Conservation (phyloP, 2,329 filamentous ascomycete species). For the Lecanosticta acicola region DNA sequence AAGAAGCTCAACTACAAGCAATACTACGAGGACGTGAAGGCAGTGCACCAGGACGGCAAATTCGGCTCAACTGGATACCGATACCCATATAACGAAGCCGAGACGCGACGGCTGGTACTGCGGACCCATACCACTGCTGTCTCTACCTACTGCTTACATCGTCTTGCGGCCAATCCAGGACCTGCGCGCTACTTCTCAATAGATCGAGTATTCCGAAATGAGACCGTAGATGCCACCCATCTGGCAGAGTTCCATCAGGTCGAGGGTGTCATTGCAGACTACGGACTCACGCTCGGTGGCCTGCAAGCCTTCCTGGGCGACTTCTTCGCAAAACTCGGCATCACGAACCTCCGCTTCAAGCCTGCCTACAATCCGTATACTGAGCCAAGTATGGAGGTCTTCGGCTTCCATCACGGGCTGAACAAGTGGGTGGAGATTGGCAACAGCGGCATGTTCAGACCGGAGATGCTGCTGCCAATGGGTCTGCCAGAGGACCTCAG, state of each 20-base stretch:
- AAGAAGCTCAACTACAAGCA: conserved; percentile 61
- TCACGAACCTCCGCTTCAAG: conserved; percentile 84
- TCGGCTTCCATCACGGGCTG: conserved; percentile 79
- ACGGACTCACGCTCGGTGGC: conserved; percentile 83
- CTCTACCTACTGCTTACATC: conserved; percentile 84
- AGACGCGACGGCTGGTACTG: conserved; percentile 80
- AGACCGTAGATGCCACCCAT: conserved; percentile 94
- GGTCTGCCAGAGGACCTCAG: conserved; percentile 84
- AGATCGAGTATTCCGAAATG: conserved; percentile 95
- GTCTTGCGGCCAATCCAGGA: conserved; percentile 74
- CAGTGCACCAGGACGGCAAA: conserved; percentile 84
- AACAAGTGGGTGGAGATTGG: conserved; percentile 11
- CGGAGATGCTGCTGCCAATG: conserved; percentile 95
- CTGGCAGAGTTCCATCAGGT: conserved; percentile 98
- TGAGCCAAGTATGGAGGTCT: conserved; percentile 97
- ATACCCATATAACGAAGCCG: conserved; percentile 86
- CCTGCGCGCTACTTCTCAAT: conserved; percentile 98
- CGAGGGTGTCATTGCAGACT: conserved; percentile 97
- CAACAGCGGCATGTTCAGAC: conserved; percentile 79
- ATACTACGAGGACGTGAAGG: conserved; percentile 82
- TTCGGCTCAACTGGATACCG: conserved; percentile 95
- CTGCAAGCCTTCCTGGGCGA: conserved; percentile 91
- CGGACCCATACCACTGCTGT: conserved; percentile 95
- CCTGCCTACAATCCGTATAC: conserved; percentile 95
- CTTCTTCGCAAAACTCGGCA: conserved; percentile 96